Percentiles rank a stretch among this genome's conserved stretches.
Conservation (phyloP, 1,139 yeast genomes). For the Nakaseomyces delphensis region DNA sequence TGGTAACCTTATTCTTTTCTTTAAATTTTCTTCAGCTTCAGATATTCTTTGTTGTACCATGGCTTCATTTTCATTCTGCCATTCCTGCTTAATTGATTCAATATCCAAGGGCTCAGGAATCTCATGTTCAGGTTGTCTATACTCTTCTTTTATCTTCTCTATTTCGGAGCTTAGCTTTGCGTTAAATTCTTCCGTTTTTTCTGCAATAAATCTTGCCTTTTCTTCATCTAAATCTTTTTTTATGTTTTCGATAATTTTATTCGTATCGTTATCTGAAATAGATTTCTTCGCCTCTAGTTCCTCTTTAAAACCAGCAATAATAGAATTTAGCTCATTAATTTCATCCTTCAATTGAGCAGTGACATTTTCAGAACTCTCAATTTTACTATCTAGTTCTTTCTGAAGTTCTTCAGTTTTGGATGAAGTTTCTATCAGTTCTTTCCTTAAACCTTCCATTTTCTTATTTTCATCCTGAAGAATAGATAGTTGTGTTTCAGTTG, state of each 20-base stretch:
- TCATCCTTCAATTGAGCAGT: conserved; percentile 7
- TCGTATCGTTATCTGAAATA: conserved; percentile 10
- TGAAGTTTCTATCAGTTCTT: conserved; percentile 14
- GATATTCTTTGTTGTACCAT: conserved; percentile 17
- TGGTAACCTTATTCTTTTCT: conserved; percentile 23
- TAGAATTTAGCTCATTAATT: conserved; percentile 8
- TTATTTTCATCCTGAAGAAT: conserved; percentile 7
- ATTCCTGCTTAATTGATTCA: conserved; percentile 14
- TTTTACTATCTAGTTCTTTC: not conserved
- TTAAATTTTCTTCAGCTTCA: conserved; percentile 26
- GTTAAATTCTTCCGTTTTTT: conserved; percentile 18
- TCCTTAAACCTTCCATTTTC: conserved; percentile 5
- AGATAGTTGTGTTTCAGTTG: conserved; percentile 6
- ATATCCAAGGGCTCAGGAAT: conserved; percentile 14
- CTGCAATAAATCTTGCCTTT: conserved; percentile 15
- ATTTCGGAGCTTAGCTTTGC: conserved; percentile 13
- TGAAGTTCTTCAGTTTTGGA: not conserved
- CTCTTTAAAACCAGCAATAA: conserved; percentile 1
- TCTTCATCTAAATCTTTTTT: conserved; percentile 22
- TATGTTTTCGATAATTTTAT: conserved; percentile 22
- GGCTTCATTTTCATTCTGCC: conserved; percentile 26
- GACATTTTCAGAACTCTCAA: not conserved
- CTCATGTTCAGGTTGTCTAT: conserved; percentile 15
- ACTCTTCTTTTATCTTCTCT: conserved; percentile 11
- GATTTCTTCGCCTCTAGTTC: conserved; percentile 6